These are phyloP conservation scores for Clavariopsis aquatica DNA, from an alignment of 495 filamentous ascomycete species.

Conservation along the genomic window DNA sequence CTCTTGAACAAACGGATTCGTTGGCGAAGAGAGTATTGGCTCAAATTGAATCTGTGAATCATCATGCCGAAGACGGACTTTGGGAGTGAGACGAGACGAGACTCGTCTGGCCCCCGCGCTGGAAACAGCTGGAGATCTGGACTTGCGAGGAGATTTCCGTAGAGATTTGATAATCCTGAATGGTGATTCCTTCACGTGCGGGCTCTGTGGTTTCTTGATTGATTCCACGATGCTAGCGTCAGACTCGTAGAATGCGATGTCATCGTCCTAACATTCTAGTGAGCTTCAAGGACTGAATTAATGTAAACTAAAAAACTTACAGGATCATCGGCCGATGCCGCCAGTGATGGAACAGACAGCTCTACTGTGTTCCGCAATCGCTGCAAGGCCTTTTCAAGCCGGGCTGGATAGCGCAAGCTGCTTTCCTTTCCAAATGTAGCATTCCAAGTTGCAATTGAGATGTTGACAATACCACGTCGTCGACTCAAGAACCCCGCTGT, in stretches of 20 bases:
- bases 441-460: slow-evolving; percentile 62
- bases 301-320: slow-evolving; percentile 41
- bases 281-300: slow-evolving; percentile 58
- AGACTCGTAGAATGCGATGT: slow-evolving; percentile 29
- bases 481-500: slow-evolving; percentile 58
- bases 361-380: slow-evolving; percentile 51
- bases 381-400: slow-evolving; percentile 53
- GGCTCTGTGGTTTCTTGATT: not conserved
- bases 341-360: slow-evolving; percentile 51
- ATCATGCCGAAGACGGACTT: slow-evolving; percentile 54
- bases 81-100: slow-evolving; percentile 24
- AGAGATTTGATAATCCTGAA: slow-evolving; percentile 8
- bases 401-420: slow-evolving; percentile 49
- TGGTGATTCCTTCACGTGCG: slow-evolving; percentile 19
- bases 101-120: slow-evolving; percentile 6
- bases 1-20: slow-evolving; percentile 47
- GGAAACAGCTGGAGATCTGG: slow-evolving; percentile 12
- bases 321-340: slow-evolving; percentile 44
- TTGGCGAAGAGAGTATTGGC: slow-evolving; percentile 61
- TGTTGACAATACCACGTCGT: slow-evolving; percentile 55
- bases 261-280: slow-evolving; percentile 14
- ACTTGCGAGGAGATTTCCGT: slow-evolving; percentile 1
- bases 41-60: slow-evolving; percentile 79
- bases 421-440: slow-evolving; percentile 55
- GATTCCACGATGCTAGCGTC: slow-evolving; percentile 4